phyloP scores from a whole-genome alignment of 495 filamentous ascomycete genomes.

The Annulohypoxylon moriforme region DNA sequence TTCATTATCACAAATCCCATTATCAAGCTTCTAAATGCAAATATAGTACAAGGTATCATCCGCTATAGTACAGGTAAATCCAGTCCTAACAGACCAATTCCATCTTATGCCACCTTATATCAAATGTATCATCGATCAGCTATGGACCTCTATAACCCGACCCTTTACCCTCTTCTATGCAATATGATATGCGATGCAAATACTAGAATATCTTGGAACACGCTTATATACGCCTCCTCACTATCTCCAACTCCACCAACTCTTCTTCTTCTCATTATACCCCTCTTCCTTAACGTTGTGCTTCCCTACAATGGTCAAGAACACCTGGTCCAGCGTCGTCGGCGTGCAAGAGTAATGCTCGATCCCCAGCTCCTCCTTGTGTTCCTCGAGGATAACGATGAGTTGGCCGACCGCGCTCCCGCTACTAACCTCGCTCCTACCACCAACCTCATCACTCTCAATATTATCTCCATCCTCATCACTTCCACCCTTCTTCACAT shows the following conservation, averaged over 20 bases:
- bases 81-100: background rate
- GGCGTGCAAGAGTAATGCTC: constrained; percentile 84
- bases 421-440: constrained; percentile 31
- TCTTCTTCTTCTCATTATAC: constrained; percentile 58
- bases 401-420: constrained; percentile 66
- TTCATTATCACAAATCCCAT: no score
- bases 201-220: background rate
- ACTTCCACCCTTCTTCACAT: background rate
- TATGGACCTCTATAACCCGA: background rate
- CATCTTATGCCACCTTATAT: background rate
- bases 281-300: constrained; percentile 85
- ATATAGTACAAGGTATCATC: constrained; percentile 7
- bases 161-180: background rate
- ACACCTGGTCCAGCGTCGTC: constrained; percentile 89
- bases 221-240: background rate
- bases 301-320: constrained; percentile 80
- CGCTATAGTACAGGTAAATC: background rate
- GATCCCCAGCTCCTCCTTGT: constrained; percentile 72
- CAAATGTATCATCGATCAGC: no score
- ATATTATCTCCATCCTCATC: background rate
- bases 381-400: constrained; percentile 76
- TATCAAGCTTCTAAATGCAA: background rate
- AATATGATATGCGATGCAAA: background rate
- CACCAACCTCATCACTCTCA: constrained; percentile 19
- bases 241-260: constrained; percentile 38